Percentiles rank a stretch among this genome's conserved stretches.
Evolutionary conservation across 2,329 filamentous ascomycete genomes (phyloP).

Genomic region (Cercospora sp.): DNA sequence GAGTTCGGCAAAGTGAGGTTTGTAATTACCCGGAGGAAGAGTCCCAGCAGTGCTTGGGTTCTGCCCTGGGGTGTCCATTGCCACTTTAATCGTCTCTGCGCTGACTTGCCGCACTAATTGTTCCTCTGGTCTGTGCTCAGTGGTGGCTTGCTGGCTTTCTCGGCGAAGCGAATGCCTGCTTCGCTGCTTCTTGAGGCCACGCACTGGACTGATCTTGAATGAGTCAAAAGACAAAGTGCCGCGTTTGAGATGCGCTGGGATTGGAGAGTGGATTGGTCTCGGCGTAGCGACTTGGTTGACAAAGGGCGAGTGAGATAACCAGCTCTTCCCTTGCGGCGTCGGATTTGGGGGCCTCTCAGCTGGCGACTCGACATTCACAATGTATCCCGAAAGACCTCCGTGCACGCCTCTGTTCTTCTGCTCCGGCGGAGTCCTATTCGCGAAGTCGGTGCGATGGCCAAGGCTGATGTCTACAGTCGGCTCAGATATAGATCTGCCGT

Average conservation of each 20-base stretch:
- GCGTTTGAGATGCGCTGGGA: conserved; percentile 38
- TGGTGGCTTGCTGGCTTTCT: conserved; percentile 29
- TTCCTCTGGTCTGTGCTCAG: conserved; percentile 10
- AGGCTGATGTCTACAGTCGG: conserved; percentile 32
- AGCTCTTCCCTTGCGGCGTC: conserved; percentile 22
- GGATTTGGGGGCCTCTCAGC: conserved; percentile 28
- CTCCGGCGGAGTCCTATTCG: conserved; percentile 35
- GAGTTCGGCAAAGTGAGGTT: conserved; percentile 14
- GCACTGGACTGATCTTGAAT: conserved; percentile 37
- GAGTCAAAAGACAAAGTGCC: conserved; percentile 33
- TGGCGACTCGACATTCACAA: conserved; percentile 26
- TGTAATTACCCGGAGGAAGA: conserved; percentile 9
- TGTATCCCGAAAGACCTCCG: conserved; percentile 24
- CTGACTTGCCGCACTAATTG: conserved; percentile 38
- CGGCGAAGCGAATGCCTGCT: conserved; percentile 38
- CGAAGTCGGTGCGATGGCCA: conserved; percentile 39
- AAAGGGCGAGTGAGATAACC: conserved; percentile 36
- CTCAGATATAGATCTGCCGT: conserved; percentile 40
- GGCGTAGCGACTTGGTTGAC: conserved; percentile 32
- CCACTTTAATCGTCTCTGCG: conserved; percentile 48
- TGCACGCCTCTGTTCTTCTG: conserved; percentile 13
- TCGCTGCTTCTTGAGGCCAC: conserved; percentile 36
- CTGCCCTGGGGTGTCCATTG: conserved; percentile 27
- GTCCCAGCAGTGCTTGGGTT: conserved; percentile 15
- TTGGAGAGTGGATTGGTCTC: conserved; percentile 30